Evolutionary conservation across 148 eudicot genomes (phyloP).

Genomic region (Euryodendron excelsum): DNA sequence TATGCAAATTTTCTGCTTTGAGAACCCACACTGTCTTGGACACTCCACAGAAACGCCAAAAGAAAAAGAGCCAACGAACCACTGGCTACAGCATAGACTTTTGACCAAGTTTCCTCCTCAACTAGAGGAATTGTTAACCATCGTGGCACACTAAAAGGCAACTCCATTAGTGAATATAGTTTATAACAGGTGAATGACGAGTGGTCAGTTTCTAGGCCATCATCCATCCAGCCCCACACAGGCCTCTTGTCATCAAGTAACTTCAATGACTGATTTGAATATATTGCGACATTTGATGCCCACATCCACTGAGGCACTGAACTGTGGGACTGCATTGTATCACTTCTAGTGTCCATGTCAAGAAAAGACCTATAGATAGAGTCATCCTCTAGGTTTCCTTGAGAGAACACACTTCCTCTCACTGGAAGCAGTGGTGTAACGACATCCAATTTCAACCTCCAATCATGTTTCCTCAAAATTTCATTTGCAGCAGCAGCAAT

Average conservation of each 20-base stretch:
- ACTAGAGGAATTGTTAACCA: conserved; percentile 33
- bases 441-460: background rate
- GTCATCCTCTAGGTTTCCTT: background rate
- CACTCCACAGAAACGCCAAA: conserved; percentile 8
- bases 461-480: background rate
- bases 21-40: no score
- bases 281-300: conserved; percentile 86
- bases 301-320: conserved; percentile 92
- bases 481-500: conserved; percentile 7
- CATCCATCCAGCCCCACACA: conserved; percentile 88
- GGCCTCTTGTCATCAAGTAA: conserved; percentile 46
- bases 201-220: conserved; percentile 29
- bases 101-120: conserved; percentile 35
- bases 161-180: conserved; percentile 50
- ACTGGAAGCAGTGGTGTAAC: background rate
- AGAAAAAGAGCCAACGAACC: conserved; percentile 25
- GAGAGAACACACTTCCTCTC: background rate
- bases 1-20: no score
- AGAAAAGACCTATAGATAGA: conserved; percentile 49
- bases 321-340: conserved; percentile 40
- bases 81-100: conserved; percentile 17
- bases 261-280: conserved; percentile 51
- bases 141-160: conserved; percentile 56
- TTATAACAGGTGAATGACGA: conserved; percentile 45
- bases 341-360: conserved; percentile 54